Base-by-base conservation (phyloP, 768 basidiomycete genomes). In the Steccherinum ochraceum region DNA sequence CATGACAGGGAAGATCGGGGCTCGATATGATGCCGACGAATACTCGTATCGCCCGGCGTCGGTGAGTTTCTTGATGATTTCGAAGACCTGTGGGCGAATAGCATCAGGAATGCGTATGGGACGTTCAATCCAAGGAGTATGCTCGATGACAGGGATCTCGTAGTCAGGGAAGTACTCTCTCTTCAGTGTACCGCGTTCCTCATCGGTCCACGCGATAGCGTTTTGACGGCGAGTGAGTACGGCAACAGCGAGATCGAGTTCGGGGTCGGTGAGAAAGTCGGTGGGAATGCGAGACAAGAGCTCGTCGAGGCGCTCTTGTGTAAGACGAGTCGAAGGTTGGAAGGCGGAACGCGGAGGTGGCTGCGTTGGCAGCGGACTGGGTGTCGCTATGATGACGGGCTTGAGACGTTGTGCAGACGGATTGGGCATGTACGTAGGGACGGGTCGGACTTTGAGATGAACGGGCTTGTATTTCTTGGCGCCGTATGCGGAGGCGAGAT, bases 101-200 rank as follows among this genome's bases (percentile, higher is more conserved):
- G 52, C 58, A 11, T 51, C 43, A 2, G 59, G 56, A 24, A 59
- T 51, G 1, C 40, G 52, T 12, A 56, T 55, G 0, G 65, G 65
- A 3, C 56, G 52, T 21, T 54, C 48, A 5, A 61, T 52, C 70
- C 70, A 72, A 0, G 69, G 69, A 0, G 50, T 61, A 45, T 72
- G 69, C 47, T 64, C 61, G 2, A 71, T 67, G 5, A 58, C 52
- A 0, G 66, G 64, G 19, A 69, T 63, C 18, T 62, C 55, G 26
- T 68, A 67, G 49, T 67, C 65, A 5, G 66, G 64, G 39, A 58
- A 71, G 51, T 62, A 72, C 13, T 67, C 56, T 0, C 48, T 50
- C 12, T 50, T 58, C 45, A 72, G 70, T 0, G 49, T 62, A 3
- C 71, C 71, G 2, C 58, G 49, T 47, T 72, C 64, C 18, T 23